A percentile compares a stretch with the other conserved stretches of the same genome.
Evolutionary conservation across 495 filamentous ascomycete genomes (phyloP).

Genomic region (Penicillium mononematosum): DNA sequence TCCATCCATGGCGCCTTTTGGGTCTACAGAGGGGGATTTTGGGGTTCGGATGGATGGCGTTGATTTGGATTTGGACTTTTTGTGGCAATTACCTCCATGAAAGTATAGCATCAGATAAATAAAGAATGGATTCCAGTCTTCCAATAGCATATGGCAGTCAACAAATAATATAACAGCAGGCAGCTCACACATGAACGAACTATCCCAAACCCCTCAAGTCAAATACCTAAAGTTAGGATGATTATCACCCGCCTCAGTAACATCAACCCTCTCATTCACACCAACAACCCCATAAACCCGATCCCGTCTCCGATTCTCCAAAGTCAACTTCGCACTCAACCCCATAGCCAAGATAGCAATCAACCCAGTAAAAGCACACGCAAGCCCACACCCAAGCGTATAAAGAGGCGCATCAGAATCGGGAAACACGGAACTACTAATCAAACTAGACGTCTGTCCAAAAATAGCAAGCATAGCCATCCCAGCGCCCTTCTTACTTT

Average conservation of each 20-base stretch:
- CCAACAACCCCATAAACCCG: conserved; percentile 27
- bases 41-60: too few relatives aligned
- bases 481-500: conserved; percentile 34
- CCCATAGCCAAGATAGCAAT: conserved; percentile 30
- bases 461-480: conserved; percentile 33
- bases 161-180: too few relatives aligned
- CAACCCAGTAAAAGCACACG: conserved; percentile 29
- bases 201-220: conserved; percentile 12
- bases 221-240: conserved; percentile 30
- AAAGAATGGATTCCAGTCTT: too few relatives aligned
- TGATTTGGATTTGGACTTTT: too few relatives aligned
- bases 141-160: too few relatives aligned
- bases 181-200: too few relatives aligned
- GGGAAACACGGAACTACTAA: conserved; percentile 31
- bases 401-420: conserved; percentile 29
- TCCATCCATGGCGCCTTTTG: too few relatives aligned
- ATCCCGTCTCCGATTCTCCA: conserved; percentile 33
- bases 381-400: conserved; percentile 29
- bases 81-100: too few relatives aligned
- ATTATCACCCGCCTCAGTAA: conserved; percentile 28
- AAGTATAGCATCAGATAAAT: too few relatives aligned
- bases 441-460: conserved; percentile 33
- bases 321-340: conserved; percentile 24
- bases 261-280: conserved; percentile 26
- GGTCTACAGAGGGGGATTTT: too few relatives aligned